phyloP scores from a whole-genome alignment of 148 eudicot genomes.

The Arbutus unedo region DNA sequence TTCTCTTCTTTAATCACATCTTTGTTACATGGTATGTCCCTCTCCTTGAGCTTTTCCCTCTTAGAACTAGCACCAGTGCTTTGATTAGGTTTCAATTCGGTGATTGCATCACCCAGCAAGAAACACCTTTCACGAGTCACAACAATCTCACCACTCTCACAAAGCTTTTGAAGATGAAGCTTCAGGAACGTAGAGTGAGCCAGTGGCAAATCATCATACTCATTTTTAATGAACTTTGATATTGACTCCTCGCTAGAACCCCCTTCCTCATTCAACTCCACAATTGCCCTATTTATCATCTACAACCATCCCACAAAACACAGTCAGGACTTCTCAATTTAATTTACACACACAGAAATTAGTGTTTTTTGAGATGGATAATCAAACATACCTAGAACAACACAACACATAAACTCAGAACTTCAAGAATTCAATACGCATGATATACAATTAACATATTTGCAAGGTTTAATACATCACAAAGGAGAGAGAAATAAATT shows the following conservation, averaged over 20 bases:
- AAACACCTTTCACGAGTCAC: slow-evolving; percentile 20
- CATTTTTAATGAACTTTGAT: slow-evolving; percentile 35
- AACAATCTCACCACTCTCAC: slow-evolving; percentile 43
- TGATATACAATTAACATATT: background rate
- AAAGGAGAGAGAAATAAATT: background rate
- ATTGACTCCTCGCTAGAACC: slow-evolving; percentile 54
- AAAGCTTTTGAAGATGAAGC: slow-evolving; percentile 46
- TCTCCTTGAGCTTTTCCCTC: background rate
- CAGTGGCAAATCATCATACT: slow-evolving; percentile 54
- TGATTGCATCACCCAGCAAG: slow-evolving; percentile 16
- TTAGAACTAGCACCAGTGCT: background rate
- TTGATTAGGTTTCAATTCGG: background rate
- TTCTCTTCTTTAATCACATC: background rate
- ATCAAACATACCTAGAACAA: background rate
- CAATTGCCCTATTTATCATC: slow-evolving; percentile 62
- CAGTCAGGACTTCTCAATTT: background rate
- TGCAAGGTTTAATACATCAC: background rate
- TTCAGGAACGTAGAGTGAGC: slow-evolving; percentile 46
- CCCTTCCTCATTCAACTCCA: slow-evolving; percentile 40
- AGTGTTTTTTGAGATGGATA: background rate
- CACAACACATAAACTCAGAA: background rate
- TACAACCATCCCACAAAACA: slow-evolving; percentile 22
- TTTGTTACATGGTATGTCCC: slow-evolving; percentile 13
- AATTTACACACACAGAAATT: background rate
- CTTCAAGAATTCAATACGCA: background rate